Base-by-base conservation (phyloP, 2,329 filamentous ascomycete species). In the Colletotrichum sp. region DNA sequence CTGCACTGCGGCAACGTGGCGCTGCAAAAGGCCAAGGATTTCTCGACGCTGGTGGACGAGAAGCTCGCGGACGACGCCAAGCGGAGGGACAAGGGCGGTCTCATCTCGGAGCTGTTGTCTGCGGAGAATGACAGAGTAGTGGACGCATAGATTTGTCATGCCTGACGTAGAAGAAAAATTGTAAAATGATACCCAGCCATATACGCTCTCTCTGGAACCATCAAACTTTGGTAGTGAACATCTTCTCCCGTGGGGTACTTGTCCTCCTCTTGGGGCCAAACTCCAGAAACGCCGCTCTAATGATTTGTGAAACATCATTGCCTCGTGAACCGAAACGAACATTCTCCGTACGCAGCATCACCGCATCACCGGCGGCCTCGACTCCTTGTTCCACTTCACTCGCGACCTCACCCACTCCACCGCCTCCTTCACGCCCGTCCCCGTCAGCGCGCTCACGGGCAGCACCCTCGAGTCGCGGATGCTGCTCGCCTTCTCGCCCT, bases 351-450 rank as follows among this genome's bases (percentile, higher is more conserved):
- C 12, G 26, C 12, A 16, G 21, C 9, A 52, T 91, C 89, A 99
- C 86, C 96, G 91, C 96, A 98, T 98, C 68, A 98, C 93, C 3
- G 97, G 97, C 77, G 96, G 96, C 77, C 97, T 90, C 6, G 92
- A 93, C 85, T 98, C 96, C 86, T 97, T 98, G 84, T 99, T 99
- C 95, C 97, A 99, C 85, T 95, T 96, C 32, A 99, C 95, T 77
- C 97, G 90, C 79, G 93, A 96, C 82, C 95, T 93, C 75, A 99
- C 88, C 97, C 97, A 99, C 82, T 99, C 97, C n/a, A 99, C 94
- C 1, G 97, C 96, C 87, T 99, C 97, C 81, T 92, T 92, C 4
- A 99, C 97, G 4, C 97, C 97, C 0, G 93, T 94, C 6, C 92
- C 95, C 7, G 94, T 96, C 82, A 99, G 86, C n/a, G 97, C 97